Base-by-base conservation (phyloP, 768 basidiomycete species). In the Pholiota conissans region DNA sequence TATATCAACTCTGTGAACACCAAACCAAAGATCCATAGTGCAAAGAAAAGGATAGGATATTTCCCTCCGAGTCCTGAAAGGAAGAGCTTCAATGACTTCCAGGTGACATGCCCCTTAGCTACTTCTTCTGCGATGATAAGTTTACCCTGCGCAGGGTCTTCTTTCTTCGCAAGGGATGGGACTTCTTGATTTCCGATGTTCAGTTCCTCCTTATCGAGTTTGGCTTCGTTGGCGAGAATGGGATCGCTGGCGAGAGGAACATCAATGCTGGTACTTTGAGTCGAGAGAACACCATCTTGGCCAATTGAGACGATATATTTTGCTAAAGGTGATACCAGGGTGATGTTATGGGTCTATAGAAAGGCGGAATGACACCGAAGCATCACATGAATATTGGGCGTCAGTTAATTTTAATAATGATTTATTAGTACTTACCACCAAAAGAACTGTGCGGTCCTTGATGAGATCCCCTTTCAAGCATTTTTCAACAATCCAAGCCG, bases 401-500 rank as follows among this genome's bases (percentile, higher is more conserved):
- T n/a, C n/a, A n/a, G n/a, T n/a, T n/a, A n/a, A n/a, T n/a, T n/a
- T n/a, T n/a, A n/a, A n/a, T n/a, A n/a, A n/a, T n/a, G n/a, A n/a
- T n/a, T n/a, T n/a, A n/a, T n/a, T n/a, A n/a, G n/a, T n/a, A n/a
- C 49, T 35, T 45, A 57, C 56, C 39, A 57, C 56, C 28, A 96
- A 78, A 40, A 95, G 79, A 52, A 94, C 74, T 0, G 94, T 95
- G 49, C 93, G 80, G 13, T 82, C 84, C n/a, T 76, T 71, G 66
- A 92, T 77, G 40, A 95, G 73, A 39, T 87, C 85, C 8, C 93
- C 93, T 58, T 79, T 78, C 39, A 96, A 76, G 65, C 90, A 93
- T 48, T 91, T 78, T 20, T 83, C 76, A 64, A 85, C 87, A 39
- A 95, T 81, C 71, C 91, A 90, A 58, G 87, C 82, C 0, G 92